Evolutionary conservation across 1,139 yeast genomes (phyloP).

Genomic region (Hansenula sp.): DNA sequence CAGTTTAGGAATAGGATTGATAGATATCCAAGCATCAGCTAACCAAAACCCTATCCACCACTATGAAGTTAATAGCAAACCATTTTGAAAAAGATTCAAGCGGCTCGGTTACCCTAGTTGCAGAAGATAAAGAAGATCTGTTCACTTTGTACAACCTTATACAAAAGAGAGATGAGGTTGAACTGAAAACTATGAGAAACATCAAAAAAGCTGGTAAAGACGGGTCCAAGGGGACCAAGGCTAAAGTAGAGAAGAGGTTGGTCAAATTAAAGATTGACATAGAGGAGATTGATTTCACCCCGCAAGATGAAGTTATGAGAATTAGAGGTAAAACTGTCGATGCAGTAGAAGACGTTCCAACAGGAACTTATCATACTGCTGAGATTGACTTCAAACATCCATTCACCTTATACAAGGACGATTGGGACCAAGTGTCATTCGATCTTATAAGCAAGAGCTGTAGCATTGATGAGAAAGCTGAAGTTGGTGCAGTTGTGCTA

Average conservation of each 20-base stretch:
- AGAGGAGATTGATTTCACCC: slow-evolving; percentile 72
- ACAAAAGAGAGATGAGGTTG: slow-evolving; percentile 70
- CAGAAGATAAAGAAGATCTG: slow-evolving; percentile 89
- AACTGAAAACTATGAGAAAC: slow-evolving; percentile 64
- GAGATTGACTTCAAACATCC: slow-evolving; percentile 70
- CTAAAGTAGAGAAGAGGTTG: slow-evolving; percentile 52
- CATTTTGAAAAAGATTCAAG: slow-evolving; percentile 57
- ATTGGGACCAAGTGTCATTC: slow-evolving; percentile 77
- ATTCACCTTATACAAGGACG: slow-evolving; percentile 65
- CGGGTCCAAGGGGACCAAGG: slow-evolving; percentile 26
- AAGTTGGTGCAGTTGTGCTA: slow-evolving; percentile 88
- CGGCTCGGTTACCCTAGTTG: slow-evolving; percentile 63
- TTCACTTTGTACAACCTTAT: slow-evolving; percentile 86
- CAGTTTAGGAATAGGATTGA: too few species aligned
- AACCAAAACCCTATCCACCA: too few species aligned
- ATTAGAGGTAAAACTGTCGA: slow-evolving; percentile 75
- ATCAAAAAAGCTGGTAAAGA: slow-evolving; percentile 44
- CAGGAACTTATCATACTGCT: slow-evolving; percentile 85
- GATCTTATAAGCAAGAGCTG: slow-evolving; percentile 67
- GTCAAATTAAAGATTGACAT: slow-evolving; percentile 56
- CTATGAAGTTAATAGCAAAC: slow-evolving; percentile 52
- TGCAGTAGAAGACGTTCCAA: slow-evolving; percentile 75
- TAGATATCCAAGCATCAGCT: too few species aligned
- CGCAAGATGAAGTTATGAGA: slow-evolving; percentile 73
- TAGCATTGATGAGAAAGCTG: slow-evolving; percentile 77